Evolutionary conservation across 2,329 filamentous ascomycete species (phyloP).

Genomic region (Teratosphaeria gauchensis): DNA sequence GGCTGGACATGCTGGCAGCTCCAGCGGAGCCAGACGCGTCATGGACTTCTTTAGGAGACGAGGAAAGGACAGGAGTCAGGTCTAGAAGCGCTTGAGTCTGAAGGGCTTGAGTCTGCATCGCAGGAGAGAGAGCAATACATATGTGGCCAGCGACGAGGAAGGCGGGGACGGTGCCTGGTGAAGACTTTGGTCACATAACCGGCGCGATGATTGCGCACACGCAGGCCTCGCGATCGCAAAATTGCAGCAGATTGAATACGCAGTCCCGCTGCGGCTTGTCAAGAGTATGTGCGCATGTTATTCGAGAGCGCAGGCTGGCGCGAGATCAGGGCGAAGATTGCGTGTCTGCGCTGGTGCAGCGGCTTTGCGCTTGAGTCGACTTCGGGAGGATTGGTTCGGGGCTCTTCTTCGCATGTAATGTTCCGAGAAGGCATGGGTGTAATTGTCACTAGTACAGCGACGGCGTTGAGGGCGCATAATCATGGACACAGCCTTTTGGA

Average conservation of each 20-base stretch:
- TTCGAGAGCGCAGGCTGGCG: neutral
- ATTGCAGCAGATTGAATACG: neutral
- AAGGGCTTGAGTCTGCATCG: neutral
- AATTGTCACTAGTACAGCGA: neutral
- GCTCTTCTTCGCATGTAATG: neutral
- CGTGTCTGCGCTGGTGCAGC: neutral
- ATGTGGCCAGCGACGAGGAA: neutral
- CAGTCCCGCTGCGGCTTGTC: neutral
- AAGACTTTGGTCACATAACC: neutral
- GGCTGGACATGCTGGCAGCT: constrained; percentile 61
- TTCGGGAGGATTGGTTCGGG: neutral
- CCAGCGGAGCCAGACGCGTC: constrained; percentile 77
- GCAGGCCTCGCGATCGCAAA: neutral
- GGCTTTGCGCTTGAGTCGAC: neutral
- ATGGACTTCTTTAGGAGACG: constrained; percentile 97
- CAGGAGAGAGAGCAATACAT: neutral
- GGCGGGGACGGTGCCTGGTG: neutral
- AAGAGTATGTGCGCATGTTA: neutral
- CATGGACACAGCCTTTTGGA: neutral
- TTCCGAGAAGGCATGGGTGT: neutral
- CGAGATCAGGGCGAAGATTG: neutral
- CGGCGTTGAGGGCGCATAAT: neutral
- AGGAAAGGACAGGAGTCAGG: constrained; percentile 48
- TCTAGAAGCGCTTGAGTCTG: neutral
- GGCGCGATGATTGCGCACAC: neutral